Evolutionary conservation across 345 rosid genomes (phyloP).

Genomic region (Linum lewisii): DNA sequence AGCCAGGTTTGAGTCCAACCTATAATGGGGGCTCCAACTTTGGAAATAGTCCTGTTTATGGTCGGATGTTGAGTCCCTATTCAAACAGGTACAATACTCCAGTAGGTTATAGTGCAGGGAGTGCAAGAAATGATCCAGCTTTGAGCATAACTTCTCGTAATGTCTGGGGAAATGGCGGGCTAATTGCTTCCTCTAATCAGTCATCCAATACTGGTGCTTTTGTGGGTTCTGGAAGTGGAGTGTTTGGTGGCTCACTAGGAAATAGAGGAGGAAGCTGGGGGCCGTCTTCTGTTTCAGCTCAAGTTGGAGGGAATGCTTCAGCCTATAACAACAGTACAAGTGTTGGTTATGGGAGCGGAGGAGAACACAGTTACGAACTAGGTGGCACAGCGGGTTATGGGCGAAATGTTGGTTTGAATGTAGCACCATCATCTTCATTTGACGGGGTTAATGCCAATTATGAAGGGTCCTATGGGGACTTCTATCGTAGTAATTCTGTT

Average conservation of each 20-base stretch:
- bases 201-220: constrained; percentile 35
- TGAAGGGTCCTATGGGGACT: constrained; percentile 58
- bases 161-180: constrained; percentile 77
- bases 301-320: constrained; percentile 33
- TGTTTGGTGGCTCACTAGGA: constrained; percentile 52
- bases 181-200: constrained; percentile 25
- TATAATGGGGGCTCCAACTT: constrained; percentile 52
- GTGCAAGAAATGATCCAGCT: constrained; percentile 48
- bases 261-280: constrained; percentile 68
- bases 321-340: constrained; percentile 24
- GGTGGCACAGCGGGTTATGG: constrained; percentile 40
- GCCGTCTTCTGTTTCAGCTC: constrained; percentile 36
- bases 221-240: constrained; percentile 44
- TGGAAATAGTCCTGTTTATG: constrained; percentile 53
- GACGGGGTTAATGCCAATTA: constrained; percentile 41
- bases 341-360: constrained; percentile 31
- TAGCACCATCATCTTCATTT: constrained; percentile 48
- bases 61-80: constrained; percentile 48
- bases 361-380: constrained; percentile 33
- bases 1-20: constrained; percentile 50
- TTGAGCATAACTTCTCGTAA: constrained; percentile 48
- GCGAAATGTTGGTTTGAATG: constrained; percentile 40
- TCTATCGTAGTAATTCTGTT: constrained; percentile 48
- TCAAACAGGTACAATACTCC: constrained; percentile 64
- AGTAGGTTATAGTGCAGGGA: constrained; percentile 42